phyloP scores from a whole-genome alignment of 106 monocot species.

The Platanthera zijinensis region DNA sequence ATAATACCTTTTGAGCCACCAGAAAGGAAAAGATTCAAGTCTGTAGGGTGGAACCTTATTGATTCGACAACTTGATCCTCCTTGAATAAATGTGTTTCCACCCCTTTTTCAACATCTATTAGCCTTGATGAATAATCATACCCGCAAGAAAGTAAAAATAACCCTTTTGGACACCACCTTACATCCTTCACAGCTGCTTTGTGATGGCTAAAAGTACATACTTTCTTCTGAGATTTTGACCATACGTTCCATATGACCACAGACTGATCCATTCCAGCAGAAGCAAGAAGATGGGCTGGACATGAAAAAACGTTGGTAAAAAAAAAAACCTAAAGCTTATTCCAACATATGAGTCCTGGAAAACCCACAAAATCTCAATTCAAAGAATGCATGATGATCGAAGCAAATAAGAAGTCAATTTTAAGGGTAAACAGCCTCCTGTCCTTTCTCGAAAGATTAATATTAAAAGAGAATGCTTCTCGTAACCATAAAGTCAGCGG shows the following conservation, averaged over 20 bases:
- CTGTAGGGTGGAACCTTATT: conserved; percentile 58
- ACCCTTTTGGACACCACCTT: conserved; percentile 64
- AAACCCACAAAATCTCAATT: background rate
- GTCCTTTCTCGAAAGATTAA: background rate
- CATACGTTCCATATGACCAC: conserved; percentile 82
- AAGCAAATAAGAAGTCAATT: background rate
- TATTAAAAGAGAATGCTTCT: background rate
- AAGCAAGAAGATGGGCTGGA: conserved; percentile 97
- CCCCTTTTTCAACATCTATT: conserved; percentile 72
- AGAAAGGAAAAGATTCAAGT: conserved; percentile 68
- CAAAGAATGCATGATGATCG: background rate
- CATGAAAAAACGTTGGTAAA: background rate
- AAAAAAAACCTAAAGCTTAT: conserved; percentile 1
- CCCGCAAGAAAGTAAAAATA: conserved; percentile 78
- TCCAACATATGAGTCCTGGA: background rate
- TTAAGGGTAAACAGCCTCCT: background rate
- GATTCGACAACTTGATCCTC: conserved; percentile 74
- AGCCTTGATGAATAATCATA: conserved; percentile 71
- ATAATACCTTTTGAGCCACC: conserved; percentile 76
- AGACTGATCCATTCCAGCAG: conserved; percentile 87
- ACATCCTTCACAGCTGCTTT: conserved; percentile 79
- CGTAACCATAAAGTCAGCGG: background rate
- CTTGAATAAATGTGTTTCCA: conserved; percentile 50
- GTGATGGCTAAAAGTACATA: conserved; percentile 53
- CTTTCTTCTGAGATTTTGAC: conserved; percentile 40